Percentiles rank a stretch among this genome's conserved stretches.
Evolutionary conservation across 441 rosid genomes (phyloP).

Genomic region (Adansonia grandidieri): DNA sequence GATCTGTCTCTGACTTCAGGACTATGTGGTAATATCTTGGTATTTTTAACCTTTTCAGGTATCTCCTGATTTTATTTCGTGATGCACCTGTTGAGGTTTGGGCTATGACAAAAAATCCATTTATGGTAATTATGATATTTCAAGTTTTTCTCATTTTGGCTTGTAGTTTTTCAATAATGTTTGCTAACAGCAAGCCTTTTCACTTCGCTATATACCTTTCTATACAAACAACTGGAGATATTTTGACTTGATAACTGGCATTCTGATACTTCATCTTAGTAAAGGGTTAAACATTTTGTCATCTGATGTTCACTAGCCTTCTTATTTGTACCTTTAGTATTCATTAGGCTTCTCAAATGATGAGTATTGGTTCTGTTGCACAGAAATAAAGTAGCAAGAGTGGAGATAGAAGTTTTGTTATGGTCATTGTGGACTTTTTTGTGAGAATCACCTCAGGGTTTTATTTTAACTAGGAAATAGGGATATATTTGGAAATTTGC

Average conservation of each 20-base stretch:
- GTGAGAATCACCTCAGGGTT: slow-evolving; percentile 2
- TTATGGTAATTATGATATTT: slow-evolving; percentile 67
- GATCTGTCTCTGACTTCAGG: not conserved
- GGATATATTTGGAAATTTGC: slow-evolving; percentile 4
- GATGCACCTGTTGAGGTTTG: slow-evolving; percentile 99
- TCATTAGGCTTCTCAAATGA: not conserved
- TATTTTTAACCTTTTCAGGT: slow-evolving; percentile 53
- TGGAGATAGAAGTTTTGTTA: not conserved
- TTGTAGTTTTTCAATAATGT: slow-evolving; percentile 1
- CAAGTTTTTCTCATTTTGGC: slow-evolving; percentile 17
- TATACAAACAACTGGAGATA: not conserved
- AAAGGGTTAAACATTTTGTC: slow-evolving; percentile 11
- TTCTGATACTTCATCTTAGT: slow-evolving; percentile 6
- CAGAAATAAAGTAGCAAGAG: slow-evolving; percentile 17
- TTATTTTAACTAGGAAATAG: slow-evolving; percentile 9
- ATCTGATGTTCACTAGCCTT: slow-evolving; percentile 14
- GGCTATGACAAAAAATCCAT: slow-evolving; percentile 97
- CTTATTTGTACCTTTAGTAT: not conserved
- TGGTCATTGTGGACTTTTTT: slow-evolving; percentile 9
- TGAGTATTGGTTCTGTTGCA: not conserved
- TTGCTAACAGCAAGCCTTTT: not conserved
- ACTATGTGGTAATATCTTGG: slow-evolving; percentile 17
- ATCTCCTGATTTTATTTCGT: slow-evolving; percentile 93
- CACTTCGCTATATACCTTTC: slow-evolving; percentile 10
- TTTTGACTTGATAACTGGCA: slow-evolving; percentile 16